phyloP scores from a whole-genome alignment of 345 rosid genomes.

The Diplotaxis tenuifolia region DNA sequence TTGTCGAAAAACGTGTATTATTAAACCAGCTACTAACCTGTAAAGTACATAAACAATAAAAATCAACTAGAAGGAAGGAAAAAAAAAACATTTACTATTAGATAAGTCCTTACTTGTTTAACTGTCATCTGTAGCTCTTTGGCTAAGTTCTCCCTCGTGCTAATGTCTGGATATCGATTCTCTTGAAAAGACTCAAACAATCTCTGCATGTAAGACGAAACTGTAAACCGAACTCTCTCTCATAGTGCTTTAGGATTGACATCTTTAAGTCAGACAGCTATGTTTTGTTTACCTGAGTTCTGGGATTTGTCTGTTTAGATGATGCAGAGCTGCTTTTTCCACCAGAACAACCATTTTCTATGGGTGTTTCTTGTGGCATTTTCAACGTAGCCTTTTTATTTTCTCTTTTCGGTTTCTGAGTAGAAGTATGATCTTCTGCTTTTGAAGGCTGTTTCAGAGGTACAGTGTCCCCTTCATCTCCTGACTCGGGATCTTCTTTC shows the following conservation, averaged over 20 bases:
- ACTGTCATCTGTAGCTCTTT: constrained; percentile 59
- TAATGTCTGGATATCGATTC: constrained; percentile 69
- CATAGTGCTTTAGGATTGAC: neutral
- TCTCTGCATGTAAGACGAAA: constrained; percentile 44
- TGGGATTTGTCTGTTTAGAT: constrained; percentile 15
- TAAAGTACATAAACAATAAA: neutral
- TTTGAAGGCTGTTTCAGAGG: constrained; percentile 27
- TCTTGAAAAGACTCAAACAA: constrained; percentile 53
- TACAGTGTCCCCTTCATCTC: constrained; percentile 37
- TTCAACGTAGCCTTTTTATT: constrained; percentile 7
- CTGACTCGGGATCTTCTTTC: constrained; percentile 31
- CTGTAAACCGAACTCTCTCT: neutral
- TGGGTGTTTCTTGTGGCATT: constrained; percentile 13
- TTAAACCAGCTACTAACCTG: constrained; percentile 88
- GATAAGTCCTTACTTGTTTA: constrained; percentile 51
- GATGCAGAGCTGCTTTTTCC: constrained; percentile 19
- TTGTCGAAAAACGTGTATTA: constrained; percentile 54
- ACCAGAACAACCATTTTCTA: constrained; percentile 18
- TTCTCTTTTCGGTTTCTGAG: constrained; percentile 32
- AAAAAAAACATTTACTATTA: neutral
- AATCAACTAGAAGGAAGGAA: neutral
- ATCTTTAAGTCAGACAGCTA: neutral
- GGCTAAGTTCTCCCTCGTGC: constrained; percentile 57
- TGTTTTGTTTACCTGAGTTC: constrained; percentile 53
- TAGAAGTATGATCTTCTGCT: constrained; percentile 18